Evolutionary conservation across 1,284 basidiomycete genomes (phyloP), one percentile per base, ranked within the genome.

Genomic region (Ceratobasidium sp.): DNA sequence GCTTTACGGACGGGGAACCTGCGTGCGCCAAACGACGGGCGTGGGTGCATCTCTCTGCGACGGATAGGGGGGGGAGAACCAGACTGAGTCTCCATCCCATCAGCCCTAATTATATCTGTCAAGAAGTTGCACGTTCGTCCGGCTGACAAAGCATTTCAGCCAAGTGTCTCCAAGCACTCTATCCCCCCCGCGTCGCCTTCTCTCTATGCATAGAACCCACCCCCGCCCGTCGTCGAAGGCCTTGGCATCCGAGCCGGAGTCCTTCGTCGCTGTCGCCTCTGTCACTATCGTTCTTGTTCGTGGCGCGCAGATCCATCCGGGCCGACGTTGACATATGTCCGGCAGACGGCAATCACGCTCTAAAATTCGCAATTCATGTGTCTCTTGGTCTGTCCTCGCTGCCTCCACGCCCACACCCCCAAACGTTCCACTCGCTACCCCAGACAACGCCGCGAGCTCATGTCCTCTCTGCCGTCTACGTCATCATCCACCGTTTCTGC

Each of bases 1-100:
- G 46, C 17, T 59, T 56, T 48, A 48, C 46, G 69, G 57, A 56
- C 44, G 42, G 69, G 69, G 28, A 64, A 74, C 17, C 70, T 57
- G 38, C 70, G 70, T 3, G 59, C 42, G 40, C 70, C 70, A 74
- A 74, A 74, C 40, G 70, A 57, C 28, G 70, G 59, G 57, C 70
- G 70, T 26, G 64, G 23, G n/a, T 74, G 70, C 70, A 74, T 70
- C 33, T 33, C 33, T 33, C 33, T 56, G 40, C n/a, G 23, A 38
- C n/a, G 56, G 69, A 54, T 46, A 54, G 65, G 46, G 65, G 42
- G 42, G 65, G 42, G 65, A 40, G 9, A 38, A 64, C 42, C 33
- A 4, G 33, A 33, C 62, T 65, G 33, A 42, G 57, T 61, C 57
- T 33, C 33, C 33, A 33, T 33, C 33, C 33, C 33, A 33, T 33